Evolutionary conservation across 129 eudicot genomes (phyloP).

Genomic region (Tanacetum coccineum): DNA sequence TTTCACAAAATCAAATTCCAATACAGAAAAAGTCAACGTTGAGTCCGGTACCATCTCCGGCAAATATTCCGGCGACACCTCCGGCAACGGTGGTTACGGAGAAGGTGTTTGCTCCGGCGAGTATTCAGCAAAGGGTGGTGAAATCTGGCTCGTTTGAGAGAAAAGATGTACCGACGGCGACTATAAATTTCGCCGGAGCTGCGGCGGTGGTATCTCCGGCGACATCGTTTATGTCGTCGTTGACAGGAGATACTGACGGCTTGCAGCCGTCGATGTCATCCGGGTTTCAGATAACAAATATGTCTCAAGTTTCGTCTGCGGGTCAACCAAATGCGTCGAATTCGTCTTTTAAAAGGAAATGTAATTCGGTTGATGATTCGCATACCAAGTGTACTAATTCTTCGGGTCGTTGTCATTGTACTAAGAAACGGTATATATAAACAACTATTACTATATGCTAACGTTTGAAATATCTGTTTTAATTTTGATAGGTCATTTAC

Average conservation of each 20-base stretch:
- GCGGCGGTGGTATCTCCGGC: conserved; percentile 46
- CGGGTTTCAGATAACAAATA: conserved; percentile 83
- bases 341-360: conserved; percentile 82
- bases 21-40: conserved; percentile 5
- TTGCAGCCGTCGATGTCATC: conserved; percentile 81
- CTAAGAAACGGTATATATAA: conserved; percentile 77
- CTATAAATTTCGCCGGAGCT: conserved; percentile 50
- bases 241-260: conserved; percentile 79
- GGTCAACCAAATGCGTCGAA: conserved; percentile 71
- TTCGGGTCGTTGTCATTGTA: conserved; percentile 87
- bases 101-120: conserved; percentile 30
- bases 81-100: conserved; percentile 10
- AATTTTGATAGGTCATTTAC: too few relatives aligned
- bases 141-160: conserved; percentile 39
- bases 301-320: conserved; percentile 65
- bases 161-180: conserved; percentile 46
- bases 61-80: not conserved
- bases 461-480: too few relatives aligned
- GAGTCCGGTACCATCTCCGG: not conserved
- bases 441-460: too few relatives aligned
- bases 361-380: conserved; percentile 76
- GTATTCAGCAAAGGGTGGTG: conserved; percentile 48
- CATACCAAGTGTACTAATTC: conserved; percentile 58
- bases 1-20: conserved; percentile 11
- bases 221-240: conserved; percentile 58